Conservation (phyloP, 441 rosid genomes). For the Eutrema salsugineum region DNA sequence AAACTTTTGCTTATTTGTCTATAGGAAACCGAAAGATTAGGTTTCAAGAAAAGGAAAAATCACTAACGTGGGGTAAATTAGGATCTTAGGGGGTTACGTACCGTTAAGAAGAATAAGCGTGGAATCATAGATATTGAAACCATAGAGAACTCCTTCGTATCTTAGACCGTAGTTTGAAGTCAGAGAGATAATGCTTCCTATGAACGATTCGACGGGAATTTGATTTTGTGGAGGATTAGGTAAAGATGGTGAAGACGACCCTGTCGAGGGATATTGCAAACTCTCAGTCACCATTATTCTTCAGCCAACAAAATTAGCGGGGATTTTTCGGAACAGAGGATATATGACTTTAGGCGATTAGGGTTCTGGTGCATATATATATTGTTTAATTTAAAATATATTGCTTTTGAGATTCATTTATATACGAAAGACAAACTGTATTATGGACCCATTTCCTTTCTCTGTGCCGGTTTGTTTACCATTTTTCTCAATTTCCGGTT, state of each 20-base stretch:
- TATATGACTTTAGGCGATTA: neutral
- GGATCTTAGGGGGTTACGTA: neutral
- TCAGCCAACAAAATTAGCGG: neutral
- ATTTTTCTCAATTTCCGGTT: too few species aligned
- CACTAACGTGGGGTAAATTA: too few species aligned
- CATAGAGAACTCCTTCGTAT: neutral
- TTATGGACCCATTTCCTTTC: too few species aligned
- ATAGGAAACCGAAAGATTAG: too few species aligned
- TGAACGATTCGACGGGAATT: neutral
- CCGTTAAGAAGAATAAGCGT: neutral
- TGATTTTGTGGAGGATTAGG: neutral
- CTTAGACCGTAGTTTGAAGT: neutral
- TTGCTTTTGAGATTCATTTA: too few species aligned
- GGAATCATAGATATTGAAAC: neutral
- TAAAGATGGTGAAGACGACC: neutral
- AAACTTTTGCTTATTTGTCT: too few species aligned
- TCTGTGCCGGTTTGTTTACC: too few species aligned
- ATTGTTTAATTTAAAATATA: too few species aligned
- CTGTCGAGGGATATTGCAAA: neutral
- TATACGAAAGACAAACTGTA: too few species aligned
- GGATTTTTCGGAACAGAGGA: neutral
- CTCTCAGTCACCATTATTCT: neutral
- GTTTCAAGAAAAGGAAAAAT: too few species aligned
- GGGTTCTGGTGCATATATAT: neutral
- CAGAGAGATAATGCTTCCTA: neutral